Evolutionary conservation across 2,329 filamentous ascomycete species (phyloP).

Genomic region (Epicoccum nigrum): DNA sequence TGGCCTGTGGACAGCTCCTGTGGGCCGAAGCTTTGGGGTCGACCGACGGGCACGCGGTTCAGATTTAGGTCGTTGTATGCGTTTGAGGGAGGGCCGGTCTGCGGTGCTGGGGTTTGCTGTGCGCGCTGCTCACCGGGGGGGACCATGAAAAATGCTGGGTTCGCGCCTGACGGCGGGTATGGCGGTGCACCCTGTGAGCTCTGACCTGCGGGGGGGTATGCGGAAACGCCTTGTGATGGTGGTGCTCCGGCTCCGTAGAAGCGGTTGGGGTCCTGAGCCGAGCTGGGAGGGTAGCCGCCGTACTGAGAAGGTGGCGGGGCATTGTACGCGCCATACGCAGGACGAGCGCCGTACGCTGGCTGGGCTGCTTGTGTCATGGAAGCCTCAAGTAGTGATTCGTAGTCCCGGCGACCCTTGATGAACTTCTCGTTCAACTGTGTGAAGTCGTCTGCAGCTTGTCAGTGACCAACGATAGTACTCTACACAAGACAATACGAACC

Average conservation of each 20-base stretch:
- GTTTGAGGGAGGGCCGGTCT: constrained; percentile 39
- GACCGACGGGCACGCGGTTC: constrained; percentile 39
- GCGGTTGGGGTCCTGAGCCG: constrained; percentile 41
- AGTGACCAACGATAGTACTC: constrained; percentile 6
- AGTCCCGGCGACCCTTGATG: constrained; percentile 96
- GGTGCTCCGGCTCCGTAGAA: constrained; percentile 41
- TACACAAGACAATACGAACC: constrained; percentile 58
- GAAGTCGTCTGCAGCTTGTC: constrained; percentile 76
- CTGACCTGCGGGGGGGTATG: constrained; percentile 47
- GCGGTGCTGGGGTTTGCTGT: constrained; percentile 39
- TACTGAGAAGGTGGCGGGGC: constrained; percentile 40
- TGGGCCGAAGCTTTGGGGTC: constrained; percentile 49
- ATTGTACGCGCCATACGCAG: constrained; percentile 41
- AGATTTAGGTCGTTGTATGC: constrained; percentile 49
- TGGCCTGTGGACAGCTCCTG: constrained; percentile 56
- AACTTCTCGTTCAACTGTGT: constrained; percentile 99
- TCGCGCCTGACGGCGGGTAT: constrained; percentile 47
- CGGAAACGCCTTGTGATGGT: constrained; percentile 41
- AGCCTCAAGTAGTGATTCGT: constrained; percentile 91
- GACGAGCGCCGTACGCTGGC: constrained; percentile 74
- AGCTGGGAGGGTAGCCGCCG: constrained; percentile 41
- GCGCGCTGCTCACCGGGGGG: constrained; percentile 39
- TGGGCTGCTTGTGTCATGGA: constrained; percentile 95
- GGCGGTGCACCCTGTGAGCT: constrained; percentile 40
- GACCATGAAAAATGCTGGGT: constrained; percentile 49